Percentiles rank a stretch among this genome's conserved stretches.
Evolutionary conservation across 2,329 filamentous ascomycete species (phyloP).

Genomic region (Tolypocladium guangdongense): DNA sequence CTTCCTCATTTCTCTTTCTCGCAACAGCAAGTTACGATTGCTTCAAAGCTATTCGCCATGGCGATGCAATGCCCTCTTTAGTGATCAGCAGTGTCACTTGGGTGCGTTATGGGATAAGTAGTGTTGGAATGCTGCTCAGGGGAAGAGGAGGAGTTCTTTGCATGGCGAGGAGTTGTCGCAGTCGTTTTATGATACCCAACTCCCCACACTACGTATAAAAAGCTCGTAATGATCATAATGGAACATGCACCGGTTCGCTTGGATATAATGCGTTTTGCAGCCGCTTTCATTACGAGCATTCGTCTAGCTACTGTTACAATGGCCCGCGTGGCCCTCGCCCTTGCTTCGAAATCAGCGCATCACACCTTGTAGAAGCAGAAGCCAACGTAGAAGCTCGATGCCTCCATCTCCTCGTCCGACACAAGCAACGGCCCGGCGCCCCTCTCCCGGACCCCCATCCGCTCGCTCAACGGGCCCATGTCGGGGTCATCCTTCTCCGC

Average conservation of each 20-base stretch:
- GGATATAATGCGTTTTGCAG: neutral
- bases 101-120: neutral
- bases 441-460: constrained; percentile 84
- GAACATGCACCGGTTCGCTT: neutral
- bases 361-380: constrained; percentile 97
- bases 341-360: neutral
- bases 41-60: neutral
- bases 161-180: constrained; percentile 12
- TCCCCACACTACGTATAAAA: constrained; percentile 4
- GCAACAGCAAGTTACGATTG: neutral
- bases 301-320: neutral
- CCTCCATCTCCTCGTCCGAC: constrained; percentile 81
- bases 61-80: neutral
- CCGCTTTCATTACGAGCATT: neutral
- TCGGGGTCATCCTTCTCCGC: constrained; percentile 77
- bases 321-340: neutral
- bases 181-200: constrained; percentile 21
- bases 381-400: constrained; percentile 80
- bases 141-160: constrained; percentile 1
- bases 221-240: neutral
- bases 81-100: neutral
- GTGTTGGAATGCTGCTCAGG: neutral
- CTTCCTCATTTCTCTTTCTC: neutral
- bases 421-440: constrained; percentile 58
- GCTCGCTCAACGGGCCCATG: constrained; percentile 75